Base-by-base conservation (phyloP, 257 asterid species). In the Solanum tarijense region DNA sequence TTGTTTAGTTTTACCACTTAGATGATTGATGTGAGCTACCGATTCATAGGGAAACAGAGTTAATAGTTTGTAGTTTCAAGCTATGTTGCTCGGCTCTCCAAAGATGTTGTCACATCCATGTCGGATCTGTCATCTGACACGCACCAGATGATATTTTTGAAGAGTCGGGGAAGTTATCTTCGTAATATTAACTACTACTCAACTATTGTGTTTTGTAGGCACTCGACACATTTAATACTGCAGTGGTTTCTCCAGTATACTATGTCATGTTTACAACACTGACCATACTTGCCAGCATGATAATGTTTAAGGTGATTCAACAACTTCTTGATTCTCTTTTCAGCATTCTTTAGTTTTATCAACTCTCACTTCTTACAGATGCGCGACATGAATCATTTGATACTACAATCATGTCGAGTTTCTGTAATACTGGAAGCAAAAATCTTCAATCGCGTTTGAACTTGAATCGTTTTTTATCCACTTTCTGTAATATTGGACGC, bases 211-310 rank as follows among this genome's bases (percentile, higher is more conserved):
- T 82, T 41, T 48, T 43, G 85, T 90, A 91, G 92, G 92, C 92
- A 32, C 87, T 89, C 36, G 93, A 91, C 62, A 87, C 88, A 35
- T 91, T 89, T 29, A 89, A 91, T 48, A 91, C 93, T 5, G 91
- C 91, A 3, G 93, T 91, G 65, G 90, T 91, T 83, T 89, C 92
- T 43, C 93, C 93, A 2, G 87, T 91, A 35, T 91, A 91, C 78
- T 91, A 91, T 81, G 93, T 89, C 83, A 89, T 91, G 92, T 91
- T 91, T 66, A 91, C 93, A 36, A 86, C 91, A 29, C 89, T 91
- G 34, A 91, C 93, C 23, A 91, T 91, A 21, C 27, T 91, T 36
- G 93, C 93, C 78, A 91, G 93, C 83, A 87, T 89, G 85, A 91
- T 91, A 71, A 91, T 91, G 93, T 91, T 91, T 85, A 91, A 91